Evolutionary conservation across 495 filamentous ascomycete species (phyloP).

Genomic region (Talaromyces ruber): DNA sequence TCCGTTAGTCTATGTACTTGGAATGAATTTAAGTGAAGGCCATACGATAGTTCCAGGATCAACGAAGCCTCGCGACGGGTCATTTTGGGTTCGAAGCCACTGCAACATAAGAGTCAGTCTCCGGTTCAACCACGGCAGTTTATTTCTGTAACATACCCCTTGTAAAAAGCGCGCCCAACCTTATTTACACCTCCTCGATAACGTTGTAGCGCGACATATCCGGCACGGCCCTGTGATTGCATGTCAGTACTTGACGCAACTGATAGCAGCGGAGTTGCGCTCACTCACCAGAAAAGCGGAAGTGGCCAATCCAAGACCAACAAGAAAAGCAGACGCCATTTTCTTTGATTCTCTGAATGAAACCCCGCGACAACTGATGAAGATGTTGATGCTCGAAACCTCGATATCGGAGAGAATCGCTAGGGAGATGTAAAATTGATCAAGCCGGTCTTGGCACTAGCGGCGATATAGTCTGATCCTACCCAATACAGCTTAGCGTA

Average conservation of each 20-base stretch:
- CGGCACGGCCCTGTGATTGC: conserved; percentile 68
- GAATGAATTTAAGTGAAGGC: conserved; percentile 4
- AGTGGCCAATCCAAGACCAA: conserved; percentile 72
- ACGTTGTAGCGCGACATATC: conserved; percentile 76
- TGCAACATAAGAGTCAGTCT: conserved; percentile 8
- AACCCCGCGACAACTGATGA: background rate
- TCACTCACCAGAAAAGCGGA: conserved; percentile 66
- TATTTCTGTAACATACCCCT: conserved; percentile 47
- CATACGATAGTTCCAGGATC: conserved; percentile 85
- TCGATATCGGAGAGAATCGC: background rate
- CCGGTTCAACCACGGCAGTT: background rate
- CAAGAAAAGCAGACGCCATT: conserved; percentile 68
- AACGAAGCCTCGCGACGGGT: conserved; percentile 81
- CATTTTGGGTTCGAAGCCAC: conserved; percentile 90
- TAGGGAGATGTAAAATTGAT: background rate
- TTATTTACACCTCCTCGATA: conserved; percentile 67
- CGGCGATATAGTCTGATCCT: background rate
- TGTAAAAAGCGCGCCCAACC: conserved; percentile 89
- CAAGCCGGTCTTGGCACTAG: background rate
- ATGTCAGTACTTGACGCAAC: background rate
- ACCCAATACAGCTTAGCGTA: background rate
- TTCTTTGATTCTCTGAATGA: background rate
- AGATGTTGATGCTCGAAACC: background rate
- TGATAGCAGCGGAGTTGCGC: background rate
- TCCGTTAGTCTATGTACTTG: background rate